Evolutionary conservation across 257 asterid genomes (phyloP), one percentile per base, ranked within the genome.

Genomic region (Plectranthus barbatus): DNA sequence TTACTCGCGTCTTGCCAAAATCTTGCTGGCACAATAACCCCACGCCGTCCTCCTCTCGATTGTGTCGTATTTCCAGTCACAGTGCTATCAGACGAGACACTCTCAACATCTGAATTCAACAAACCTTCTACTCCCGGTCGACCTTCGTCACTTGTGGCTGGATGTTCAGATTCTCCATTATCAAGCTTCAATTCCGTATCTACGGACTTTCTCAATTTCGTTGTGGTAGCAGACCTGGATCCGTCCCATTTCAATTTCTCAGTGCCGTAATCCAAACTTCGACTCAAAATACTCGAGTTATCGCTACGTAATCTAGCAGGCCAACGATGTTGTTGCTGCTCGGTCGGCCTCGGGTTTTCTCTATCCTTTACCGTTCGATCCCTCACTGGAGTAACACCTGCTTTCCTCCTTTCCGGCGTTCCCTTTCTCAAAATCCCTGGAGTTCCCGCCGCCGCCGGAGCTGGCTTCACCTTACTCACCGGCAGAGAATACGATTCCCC

Each of bases 341-440:
- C 96, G 73, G 70, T 76, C 23, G 79, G 69, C 81, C 63, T 85
- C 62, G 81, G 61, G 52, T 75, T 88, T 63, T 85, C 94, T 37
- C 60, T 66, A 70, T 79, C 75, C 66, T 41, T 67, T 24, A 64
- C 78, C 55, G 70, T 47, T 17, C 70, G 81, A 79, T 90, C 88
- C 51, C 76, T 79, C 67, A 70, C 75, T 9, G 91, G 93, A 72
- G 83, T 85, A 29, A 34, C 69, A 17, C 73, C 72, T 55, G 67
- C 61, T 66, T 74, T 84, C 74, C 81, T 77, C 71, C 86, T 83
- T 81, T 90, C 97, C 66, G 93, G 93, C 74, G 95, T 84, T 24
- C 79, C 81, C 67, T 76, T 87, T 76, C 80, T 87, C 70, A 71
- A 65, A 62, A 54, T 56, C 56, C 71, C 76, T 37, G 71, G 74